These are phyloP conservation scores for Cercophora scortea DNA, from an alignment of 495 filamentous ascomycete genomes.

Conservation along the genomic window DNA sequence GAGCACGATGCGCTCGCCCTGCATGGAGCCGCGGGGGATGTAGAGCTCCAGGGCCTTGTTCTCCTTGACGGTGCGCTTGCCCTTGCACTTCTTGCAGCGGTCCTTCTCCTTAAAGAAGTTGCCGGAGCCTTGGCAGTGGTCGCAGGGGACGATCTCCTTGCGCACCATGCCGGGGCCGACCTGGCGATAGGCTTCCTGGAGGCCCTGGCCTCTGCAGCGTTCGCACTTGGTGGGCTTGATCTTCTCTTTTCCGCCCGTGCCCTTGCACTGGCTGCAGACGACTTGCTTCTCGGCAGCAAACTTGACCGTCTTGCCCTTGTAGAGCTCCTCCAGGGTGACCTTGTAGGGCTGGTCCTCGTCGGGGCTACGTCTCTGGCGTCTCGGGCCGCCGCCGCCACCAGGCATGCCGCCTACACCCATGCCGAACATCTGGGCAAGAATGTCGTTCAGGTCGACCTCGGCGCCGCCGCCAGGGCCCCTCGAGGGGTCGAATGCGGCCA, in stretches of 20 bases:
- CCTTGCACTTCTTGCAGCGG: constrained; percentile 97
- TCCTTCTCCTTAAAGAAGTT: constrained; percentile 88
- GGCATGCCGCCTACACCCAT: constrained; percentile 57
- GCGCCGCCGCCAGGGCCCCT: constrained; percentile 58
- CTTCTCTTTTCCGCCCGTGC: constrained; percentile 84
- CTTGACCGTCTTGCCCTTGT: constrained; percentile 97
- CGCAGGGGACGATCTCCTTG: constrained; percentile 63
- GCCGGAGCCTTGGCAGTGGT: constrained; percentile 72
- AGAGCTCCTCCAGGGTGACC: constrained; percentile 85
- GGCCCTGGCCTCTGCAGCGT: constrained; percentile 70
- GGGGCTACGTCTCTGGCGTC: constrained; percentile 60
- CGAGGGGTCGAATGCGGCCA: constrained; percentile 77
- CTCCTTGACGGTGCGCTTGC: constrained; percentile 67
- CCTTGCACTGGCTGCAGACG: constrained; percentile 79
- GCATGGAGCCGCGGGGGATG: constrained; percentile 80
- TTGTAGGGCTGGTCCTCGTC: constrained; percentile 87
- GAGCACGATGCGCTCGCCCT: constrained; percentile 83
- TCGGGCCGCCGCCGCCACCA: constrained; percentile 41
- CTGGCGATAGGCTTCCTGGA: constrained; percentile 61
- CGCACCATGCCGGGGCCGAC: constrained; percentile 79
- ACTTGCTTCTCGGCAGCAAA: constrained; percentile 91
- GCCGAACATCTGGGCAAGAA: constrained; percentile 91
- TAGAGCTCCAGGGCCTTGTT: constrained; percentile 94
- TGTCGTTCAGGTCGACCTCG: constrained; percentile 79
- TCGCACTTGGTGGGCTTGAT: constrained; percentile 80